Percentiles rank a stretch among this genome's conserved stretches.
phyloP scores from a whole-genome alignment of 2,329 filamentous ascomycete genomes.

The Neurospora sp. region DNA sequence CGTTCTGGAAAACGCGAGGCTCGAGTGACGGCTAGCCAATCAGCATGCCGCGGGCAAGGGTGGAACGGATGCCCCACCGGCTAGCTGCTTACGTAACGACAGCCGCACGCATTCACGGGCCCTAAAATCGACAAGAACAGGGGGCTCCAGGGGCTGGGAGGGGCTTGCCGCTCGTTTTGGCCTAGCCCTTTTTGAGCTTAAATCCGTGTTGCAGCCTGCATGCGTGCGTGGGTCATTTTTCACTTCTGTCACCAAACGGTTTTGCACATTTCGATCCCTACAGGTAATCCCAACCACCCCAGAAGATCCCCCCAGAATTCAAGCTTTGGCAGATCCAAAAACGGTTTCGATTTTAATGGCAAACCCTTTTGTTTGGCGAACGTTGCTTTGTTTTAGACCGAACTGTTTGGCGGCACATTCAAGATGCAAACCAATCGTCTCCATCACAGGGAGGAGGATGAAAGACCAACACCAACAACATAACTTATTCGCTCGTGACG shows the following conservation, averaged over 20 bases:
- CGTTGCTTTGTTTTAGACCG: not conserved
- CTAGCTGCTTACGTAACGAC: conserved; percentile 13
- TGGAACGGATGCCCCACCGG: not conserved
- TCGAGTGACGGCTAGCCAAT: conserved; percentile 12
- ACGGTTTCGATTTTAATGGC: not conserved
- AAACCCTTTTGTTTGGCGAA: not conserved
- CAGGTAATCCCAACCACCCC: not conserved
- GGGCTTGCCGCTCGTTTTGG: not conserved
- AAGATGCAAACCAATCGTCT: not conserved
- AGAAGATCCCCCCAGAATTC: not conserved
- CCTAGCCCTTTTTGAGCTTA: not conserved
- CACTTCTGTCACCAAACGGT: not conserved
- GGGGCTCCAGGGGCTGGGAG: not conserved
- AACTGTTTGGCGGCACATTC: not conserved
- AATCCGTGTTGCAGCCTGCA: not conserved
- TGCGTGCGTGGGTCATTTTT: conserved; percentile 1
- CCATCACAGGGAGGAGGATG: not conserved
- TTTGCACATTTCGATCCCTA: not conserved
- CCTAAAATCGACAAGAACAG: not conserved
- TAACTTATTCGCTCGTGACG: not conserved
- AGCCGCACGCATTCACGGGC: conserved; percentile 3
- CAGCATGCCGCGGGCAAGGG: conserved; percentile 1
- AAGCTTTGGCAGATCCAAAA: not conserved
- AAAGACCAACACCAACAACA: not conserved
- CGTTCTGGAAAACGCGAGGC: conserved; percentile 20